These are phyloP conservation scores for Sanguinoderma infundibulare DNA, from an alignment of 1,284 basidiomycete genomes.

Conservation along the genomic window DNA sequence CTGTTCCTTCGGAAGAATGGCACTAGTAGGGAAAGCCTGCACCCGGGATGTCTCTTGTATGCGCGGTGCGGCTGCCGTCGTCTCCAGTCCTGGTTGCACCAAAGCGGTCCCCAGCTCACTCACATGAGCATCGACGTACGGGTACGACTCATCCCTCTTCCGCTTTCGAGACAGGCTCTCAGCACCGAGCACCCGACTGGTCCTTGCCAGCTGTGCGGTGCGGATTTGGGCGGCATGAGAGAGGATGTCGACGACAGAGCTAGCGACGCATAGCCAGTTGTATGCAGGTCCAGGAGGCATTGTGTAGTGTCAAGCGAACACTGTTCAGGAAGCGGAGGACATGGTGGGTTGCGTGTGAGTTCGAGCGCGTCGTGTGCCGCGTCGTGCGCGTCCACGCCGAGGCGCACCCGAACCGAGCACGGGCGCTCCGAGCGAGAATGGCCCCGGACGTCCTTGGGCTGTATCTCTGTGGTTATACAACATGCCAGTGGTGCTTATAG, in stretches of 20 bases:
- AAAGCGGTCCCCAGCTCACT: too few relatives aligned
- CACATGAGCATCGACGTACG: background rate
- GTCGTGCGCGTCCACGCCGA: too few relatives aligned
- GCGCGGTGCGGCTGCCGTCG: background rate
- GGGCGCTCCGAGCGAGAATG: too few relatives aligned
- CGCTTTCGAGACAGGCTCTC: slow-evolving; percentile 11
- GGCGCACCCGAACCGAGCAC: too few relatives aligned
- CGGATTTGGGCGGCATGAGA: slow-evolving; percentile 64
- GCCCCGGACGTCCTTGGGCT: too few relatives aligned
- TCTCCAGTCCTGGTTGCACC: background rate
- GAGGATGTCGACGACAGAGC: slow-evolving; percentile 61
- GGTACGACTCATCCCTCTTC: slow-evolving; percentile 14
- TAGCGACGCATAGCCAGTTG: slow-evolving; percentile 71
- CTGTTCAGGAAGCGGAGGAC: background rate
- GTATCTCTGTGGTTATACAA: too few relatives aligned
- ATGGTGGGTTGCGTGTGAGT: background rate
- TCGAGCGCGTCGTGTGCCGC: too few relatives aligned
- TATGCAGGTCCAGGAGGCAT: slow-evolving; percentile 74
- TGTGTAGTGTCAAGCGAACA: background rate
- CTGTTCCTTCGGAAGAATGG: background rate
- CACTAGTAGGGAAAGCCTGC: background rate
- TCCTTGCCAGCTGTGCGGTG: slow-evolving; percentile 46
- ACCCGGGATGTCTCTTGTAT: background rate
- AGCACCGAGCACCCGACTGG: slow-evolving; percentile 8
- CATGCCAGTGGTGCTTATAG: too few relatives aligned